Evolutionary conservation across 1,284 basidiomycete genomes (phyloP), one percentile per base, ranked within the genome.

Genomic region (Cutaneotrichosporon cyanovorans): DNA sequence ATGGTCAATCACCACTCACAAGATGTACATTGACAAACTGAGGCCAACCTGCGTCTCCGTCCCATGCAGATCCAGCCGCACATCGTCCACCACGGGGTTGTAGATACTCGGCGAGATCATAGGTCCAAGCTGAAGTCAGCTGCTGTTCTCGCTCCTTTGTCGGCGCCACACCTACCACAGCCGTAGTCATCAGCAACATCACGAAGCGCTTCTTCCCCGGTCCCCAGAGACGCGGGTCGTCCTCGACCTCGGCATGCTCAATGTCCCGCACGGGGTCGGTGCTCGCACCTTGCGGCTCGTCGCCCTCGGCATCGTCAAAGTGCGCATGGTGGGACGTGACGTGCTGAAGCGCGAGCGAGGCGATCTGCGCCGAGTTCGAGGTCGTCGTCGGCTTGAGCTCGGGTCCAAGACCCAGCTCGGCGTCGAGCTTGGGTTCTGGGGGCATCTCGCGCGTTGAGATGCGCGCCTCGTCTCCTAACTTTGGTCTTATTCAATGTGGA

Each of bases 161-260:
- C 25, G 25, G 25, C 25, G 12, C 25, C 9, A 8, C 8, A 61
- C 68, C 48, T 38, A 70, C 66, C 19, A 67, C 56, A 6, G 64
- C 60, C 36, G 61, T 46, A 10, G 60, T 62, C 50, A 61, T 63
- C 37, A 69, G 55, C 9, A 45, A 40, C 45, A 69, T 45, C 2
- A 63, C 65, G 16, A 60, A 45, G 30, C 56, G 66, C 77, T 92
- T 91, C 60, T 82, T 79, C 37, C 71, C 51, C 15, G 60, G 50
- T 2, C 79, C 79, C 88, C 88, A 92, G 53, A 76, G 62, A 37
- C 85, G 75, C 9, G 88, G 88, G 69, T 91, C 87, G 59, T 91
- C 78, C 9, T 75, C 68, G 3, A 90, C 86, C 12, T 76, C 73
- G 23, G 76, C 73, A 61, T 83, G 81, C 57, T 84, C 82, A 46